These are phyloP conservation scores for Venustampulla echinocandica DNA, from an alignment of 495 filamentous ascomycete species.

Conservation along the genomic window DNA sequence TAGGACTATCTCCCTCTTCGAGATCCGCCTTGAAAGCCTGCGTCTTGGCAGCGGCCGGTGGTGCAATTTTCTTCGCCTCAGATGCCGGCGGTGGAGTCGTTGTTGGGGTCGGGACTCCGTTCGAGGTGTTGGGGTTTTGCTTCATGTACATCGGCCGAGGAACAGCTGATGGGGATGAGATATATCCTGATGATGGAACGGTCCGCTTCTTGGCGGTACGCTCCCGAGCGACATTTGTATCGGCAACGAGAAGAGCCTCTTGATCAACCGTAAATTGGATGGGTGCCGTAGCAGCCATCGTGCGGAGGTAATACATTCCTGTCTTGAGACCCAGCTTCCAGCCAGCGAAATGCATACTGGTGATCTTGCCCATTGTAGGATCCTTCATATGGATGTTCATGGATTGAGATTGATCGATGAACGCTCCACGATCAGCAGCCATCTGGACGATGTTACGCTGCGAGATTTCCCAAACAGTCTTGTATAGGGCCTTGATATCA, in stretches of 20 bases:
- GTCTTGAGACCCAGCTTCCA: constrained; percentile 99
- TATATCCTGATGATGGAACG: constrained; percentile 47
- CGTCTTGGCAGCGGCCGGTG: constrained; percentile 30
- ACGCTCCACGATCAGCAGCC: constrained; percentile 96
- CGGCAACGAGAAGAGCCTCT: constrained; percentile 81
- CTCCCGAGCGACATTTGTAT: constrained; percentile 67
- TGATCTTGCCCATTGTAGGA: constrained; percentile 99
- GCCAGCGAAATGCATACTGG: constrained; percentile 97
- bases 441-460: constrained; percentile 93
- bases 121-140: constrained; percentile 29
- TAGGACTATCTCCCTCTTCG: constrained; percentile 66
- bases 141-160: constrained; percentile 37
- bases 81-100: constrained; percentile 45
- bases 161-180: constrained; percentile 27
- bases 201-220: constrained; percentile 57
- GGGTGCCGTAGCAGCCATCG: constrained; percentile 89
- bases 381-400: constrained; percentile 99
- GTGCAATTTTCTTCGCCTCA: constrained; percentile 28
- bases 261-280: constrained; percentile 99
- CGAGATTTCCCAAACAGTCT: constrained; percentile 99
- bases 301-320: constrained; percentile 99
- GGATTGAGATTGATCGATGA: constrained; percentile 97
- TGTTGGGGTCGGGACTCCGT: constrained; percentile 55
- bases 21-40: constrained; percentile 58
- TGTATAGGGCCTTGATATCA: constrained; percentile 95